Conservation (phyloP, 1,284 basidiomycete genomes). For the Cystobasidiaceae sp. region DNA sequence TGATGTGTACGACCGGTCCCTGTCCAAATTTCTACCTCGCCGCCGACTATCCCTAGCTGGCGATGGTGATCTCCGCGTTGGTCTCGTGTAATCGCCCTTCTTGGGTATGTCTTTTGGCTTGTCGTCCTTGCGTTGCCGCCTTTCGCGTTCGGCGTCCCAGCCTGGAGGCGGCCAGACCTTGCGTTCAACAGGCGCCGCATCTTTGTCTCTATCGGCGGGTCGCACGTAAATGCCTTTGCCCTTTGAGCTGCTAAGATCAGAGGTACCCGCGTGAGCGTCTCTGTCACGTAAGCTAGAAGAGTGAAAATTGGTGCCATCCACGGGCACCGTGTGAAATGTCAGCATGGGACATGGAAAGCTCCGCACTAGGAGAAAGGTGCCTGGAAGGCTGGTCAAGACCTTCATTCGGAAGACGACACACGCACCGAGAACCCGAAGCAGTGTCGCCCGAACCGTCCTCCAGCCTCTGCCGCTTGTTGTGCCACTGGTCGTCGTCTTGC, state of each 20-base stretch:
- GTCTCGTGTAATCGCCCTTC: not conserved
- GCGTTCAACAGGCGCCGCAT: not conserved
- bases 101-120: not conserved
- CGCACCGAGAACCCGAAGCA: conserved; percentile 15
- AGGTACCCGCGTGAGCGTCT: not conserved
- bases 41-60: not conserved
- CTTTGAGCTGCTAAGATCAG: not conserved
- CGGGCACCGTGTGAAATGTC: too few species aligned
- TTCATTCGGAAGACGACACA: not conserved
- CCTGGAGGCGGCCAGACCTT: conserved; percentile 18
- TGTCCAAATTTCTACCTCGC: not conserved
- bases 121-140: not conserved
- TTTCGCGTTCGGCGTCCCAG: conserved; percentile 6
- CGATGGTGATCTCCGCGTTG: not conserved
- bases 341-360: not conserved
- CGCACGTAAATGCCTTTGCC: conserved; percentile 13
- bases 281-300: not conserved
- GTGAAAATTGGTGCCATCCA: not conserved
- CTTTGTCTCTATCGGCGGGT: not conserved
- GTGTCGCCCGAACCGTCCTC: conserved; percentile 3
- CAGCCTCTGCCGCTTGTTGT: conserved; percentile 24
- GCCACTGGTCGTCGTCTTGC: not conserved
- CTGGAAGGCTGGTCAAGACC: not conserved
- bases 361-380: too few species aligned
- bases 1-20: not conserved